phyloP scores from a whole-genome alignment of 2,329 filamentous ascomycete species.

The Cercospora beticola region DNA sequence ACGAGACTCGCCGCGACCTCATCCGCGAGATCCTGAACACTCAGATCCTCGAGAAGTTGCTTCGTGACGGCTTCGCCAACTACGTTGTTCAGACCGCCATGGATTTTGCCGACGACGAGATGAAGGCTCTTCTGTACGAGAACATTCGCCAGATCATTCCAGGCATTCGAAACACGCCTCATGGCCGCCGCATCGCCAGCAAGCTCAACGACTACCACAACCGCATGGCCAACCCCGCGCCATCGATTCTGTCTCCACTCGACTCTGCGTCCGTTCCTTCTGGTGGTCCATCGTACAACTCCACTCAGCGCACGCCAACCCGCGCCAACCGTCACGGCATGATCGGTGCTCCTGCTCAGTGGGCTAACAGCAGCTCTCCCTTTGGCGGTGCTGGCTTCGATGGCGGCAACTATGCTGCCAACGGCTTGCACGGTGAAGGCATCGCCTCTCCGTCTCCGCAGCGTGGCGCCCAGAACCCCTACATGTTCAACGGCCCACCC shows the following conservation, averaged over 20 bases:
- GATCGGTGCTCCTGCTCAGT: slow-evolving; percentile 29
- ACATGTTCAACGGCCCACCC: slow-evolving; percentile 23
- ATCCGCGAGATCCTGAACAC: slow-evolving; percentile 76
- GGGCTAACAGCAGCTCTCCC: slow-evolving; percentile 21
- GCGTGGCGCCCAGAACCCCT: slow-evolving; percentile 29
- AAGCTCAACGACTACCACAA: slow-evolving; percentile 69
- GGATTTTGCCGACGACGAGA: slow-evolving; percentile 73
- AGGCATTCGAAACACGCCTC: slow-evolving; percentile 83
- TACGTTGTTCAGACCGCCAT: slow-evolving; percentile 97
- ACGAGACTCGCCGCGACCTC: slow-evolving; percentile 73
- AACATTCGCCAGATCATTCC: slow-evolving; percentile 81
- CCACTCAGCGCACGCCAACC: slow-evolving; percentile 21
- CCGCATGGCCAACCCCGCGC: slow-evolving; percentile 39
- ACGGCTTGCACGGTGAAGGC: slow-evolving; percentile 21
- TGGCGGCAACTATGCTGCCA: slow-evolving; percentile 17
- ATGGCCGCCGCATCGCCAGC: slow-evolving; percentile 87
- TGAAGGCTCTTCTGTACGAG: slow-evolving; percentile 76
- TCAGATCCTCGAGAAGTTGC: slow-evolving; percentile 79
- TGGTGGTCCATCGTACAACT: slow-evolving; percentile 10
- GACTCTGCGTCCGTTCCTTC: slow-evolving; percentile 18
- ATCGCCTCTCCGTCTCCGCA: slow-evolving; percentile 35
- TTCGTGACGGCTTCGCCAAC: slow-evolving; percentile 92
- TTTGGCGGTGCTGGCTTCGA: slow-evolving; percentile 19
- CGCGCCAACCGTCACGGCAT: slow-evolving; percentile 34
- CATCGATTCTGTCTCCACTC: slow-evolving; percentile 25